Conservation (phyloP, 495 filamentous ascomycete species). For the Staphylotrichum tortipilum region DNA sequence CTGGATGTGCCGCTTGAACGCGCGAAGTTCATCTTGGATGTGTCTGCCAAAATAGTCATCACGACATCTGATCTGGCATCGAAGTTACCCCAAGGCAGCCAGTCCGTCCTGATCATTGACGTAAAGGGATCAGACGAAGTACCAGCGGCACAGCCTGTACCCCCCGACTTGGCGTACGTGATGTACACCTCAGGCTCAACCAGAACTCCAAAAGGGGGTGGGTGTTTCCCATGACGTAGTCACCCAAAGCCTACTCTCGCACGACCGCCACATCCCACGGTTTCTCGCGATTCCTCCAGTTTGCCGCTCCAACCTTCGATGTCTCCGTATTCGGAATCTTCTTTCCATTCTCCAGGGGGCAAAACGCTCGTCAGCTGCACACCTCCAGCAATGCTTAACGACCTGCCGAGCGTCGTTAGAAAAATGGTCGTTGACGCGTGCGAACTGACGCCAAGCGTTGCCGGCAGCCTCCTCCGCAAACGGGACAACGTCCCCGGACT, state of each 20-base stretch:
- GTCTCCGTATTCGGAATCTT: slow-evolving; percentile 86
- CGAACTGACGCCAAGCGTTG: slow-evolving; percentile 78
- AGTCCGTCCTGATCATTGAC: slow-evolving; percentile 22
- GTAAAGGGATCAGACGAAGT: background rate
- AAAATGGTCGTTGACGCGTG: slow-evolving; percentile 63
- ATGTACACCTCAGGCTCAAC: slow-evolving; percentile 91
- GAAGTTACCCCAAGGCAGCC: slow-evolving; percentile 18
- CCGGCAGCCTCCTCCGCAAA: slow-evolving; percentile 53
- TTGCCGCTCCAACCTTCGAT: slow-evolving; percentile 80
- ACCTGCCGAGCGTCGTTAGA: slow-evolving; percentile 57
- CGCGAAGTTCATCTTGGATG: slow-evolving; percentile 66
- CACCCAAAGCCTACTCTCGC: slow-evolving; percentile 67
- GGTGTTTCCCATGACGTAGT: slow-evolving; percentile 67
- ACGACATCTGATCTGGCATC: slow-evolving; percentile 33
- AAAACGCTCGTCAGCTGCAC: slow-evolving; percentile 60
- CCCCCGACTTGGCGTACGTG: slow-evolving; percentile 62
- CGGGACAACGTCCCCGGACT: slow-evolving; percentile 54
- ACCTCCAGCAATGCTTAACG: slow-evolving; percentile 55
- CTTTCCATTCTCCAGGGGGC: slow-evolving; percentile 65
- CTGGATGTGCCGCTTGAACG: slow-evolving; percentile 64
- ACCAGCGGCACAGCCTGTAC: slow-evolving; percentile 2
- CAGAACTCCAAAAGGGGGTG: slow-evolving; percentile 79
- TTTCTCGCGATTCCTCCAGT: slow-evolving; percentile 74
- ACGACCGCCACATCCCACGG: slow-evolving; percentile 62
- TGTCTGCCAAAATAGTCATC: slow-evolving; percentile 49